Base-by-base conservation (phyloP, 805 yeast species). In the Cyberlindnera maritima region DNA sequence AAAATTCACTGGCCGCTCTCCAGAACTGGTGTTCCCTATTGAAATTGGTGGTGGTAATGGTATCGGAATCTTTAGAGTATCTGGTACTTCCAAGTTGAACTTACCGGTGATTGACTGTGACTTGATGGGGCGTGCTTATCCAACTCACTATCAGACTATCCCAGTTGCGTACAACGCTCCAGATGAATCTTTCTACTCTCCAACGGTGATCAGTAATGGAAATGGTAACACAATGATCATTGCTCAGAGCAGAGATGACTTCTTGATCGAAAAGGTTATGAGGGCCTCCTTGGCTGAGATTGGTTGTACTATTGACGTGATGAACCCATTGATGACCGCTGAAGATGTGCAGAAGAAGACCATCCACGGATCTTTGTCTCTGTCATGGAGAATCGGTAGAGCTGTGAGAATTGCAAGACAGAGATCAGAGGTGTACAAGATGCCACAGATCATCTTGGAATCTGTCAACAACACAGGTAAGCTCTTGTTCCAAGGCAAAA, bases 61-160 rank as follows among this genome's bases (percentile, higher is more conserved):
- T 2, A 47, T 68, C 25, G 49, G 59, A 34, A 59, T 63, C 19
- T 61, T 65, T 48, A 51, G 59, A 47, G 57, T 50, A 1, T 43
- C 59, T 2, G 40, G 49, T 7, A 43, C 40, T 37, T 37, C 40
- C n/a, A 37, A 48, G 40, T 43, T 63, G 38, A 55, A 64, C 43
- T 25, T 65, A 9, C 70, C 70, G 11, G 65, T 67, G n/a, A 61
- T 71, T 21, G 71, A 67, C 50, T 55, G 65, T 25, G 79, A 74
- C 50, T 53, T 71, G 39, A 74, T 74, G 79, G 79, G 79, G 7
- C 61, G 79, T 53, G 79, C 78, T 12, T 70, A 71, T 54, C 76
- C 77, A 11, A 71, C 74, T 2, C 65, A 60, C 32, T 69, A 68
- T 62, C 77, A 74, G 54, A 68, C 69, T 5, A 47, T 50, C 11